Percentiles rank a stretch among this genome's conserved stretches.
Conservation (phyloP, 768 basidiomycete species). For the Phanerodontia chrysosporium region DNA sequence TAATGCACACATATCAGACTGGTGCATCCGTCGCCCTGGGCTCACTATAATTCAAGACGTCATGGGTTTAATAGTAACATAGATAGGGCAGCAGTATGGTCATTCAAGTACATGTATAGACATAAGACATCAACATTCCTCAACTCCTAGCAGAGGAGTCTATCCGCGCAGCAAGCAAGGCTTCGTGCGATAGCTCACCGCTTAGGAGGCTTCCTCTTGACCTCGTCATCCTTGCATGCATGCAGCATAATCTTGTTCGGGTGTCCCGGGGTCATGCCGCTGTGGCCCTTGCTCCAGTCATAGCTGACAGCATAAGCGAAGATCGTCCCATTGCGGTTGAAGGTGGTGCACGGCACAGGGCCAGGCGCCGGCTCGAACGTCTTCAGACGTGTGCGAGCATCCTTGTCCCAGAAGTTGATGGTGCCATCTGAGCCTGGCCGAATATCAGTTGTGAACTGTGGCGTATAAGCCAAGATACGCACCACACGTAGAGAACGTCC, state of each 20-base stretch:
- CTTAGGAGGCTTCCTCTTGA: constrained; percentile 53
- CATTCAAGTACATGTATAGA: too few relatives aligned
- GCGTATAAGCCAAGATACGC: constrained; percentile 14
- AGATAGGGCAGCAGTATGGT: too few relatives aligned
- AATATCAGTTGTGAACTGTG: not conserved
- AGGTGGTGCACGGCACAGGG: constrained; percentile 77
- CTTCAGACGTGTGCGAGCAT: constrained; percentile 86
- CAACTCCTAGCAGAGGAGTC: not conserved
- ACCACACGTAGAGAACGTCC: constrained; percentile 45
- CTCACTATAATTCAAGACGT: too few relatives aligned
- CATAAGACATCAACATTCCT: not conserved
- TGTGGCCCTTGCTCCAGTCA: constrained; percentile 91
- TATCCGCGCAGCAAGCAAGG: not conserved
- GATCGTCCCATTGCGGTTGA: constrained; percentile 84
- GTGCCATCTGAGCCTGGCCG: constrained; percentile 66
- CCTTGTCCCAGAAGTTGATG: constrained; percentile 93
- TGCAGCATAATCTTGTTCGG: constrained; percentile 84
- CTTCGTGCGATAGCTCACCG: constrained; percentile 18
- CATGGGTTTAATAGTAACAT: too few relatives aligned
- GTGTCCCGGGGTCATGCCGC: constrained; percentile 67
- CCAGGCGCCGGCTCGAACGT: constrained; percentile 71
- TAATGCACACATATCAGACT: too few relatives aligned
- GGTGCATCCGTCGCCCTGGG: too few relatives aligned
- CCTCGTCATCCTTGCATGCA: constrained; percentile 83
- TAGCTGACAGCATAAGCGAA: constrained; percentile 92